Conservation (phyloP, 495 filamentous ascomycete species). For the Apodospora peruviana region DNA sequence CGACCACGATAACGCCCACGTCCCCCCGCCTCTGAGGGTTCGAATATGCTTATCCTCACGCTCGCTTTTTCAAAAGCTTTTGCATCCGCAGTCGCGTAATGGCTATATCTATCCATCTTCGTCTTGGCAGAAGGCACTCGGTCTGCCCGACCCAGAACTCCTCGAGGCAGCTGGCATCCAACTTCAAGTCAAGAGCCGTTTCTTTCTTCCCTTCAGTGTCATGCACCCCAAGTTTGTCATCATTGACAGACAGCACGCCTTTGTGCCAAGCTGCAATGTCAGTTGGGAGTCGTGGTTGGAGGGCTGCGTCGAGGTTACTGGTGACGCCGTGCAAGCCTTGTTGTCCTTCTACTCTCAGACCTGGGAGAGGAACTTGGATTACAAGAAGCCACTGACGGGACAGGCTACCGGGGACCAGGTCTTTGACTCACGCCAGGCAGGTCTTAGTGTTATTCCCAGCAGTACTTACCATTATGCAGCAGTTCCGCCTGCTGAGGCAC, state of each 20-base stretch:
- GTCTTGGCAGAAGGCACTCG: constrained; percentile 51
- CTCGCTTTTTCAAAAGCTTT: constrained; percentile 61
- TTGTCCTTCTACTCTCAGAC: constrained; percentile 53
- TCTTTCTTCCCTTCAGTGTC: constrained; percentile 67
- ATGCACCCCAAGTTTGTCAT: constrained; percentile 75
- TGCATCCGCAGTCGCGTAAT: constrained; percentile 51
- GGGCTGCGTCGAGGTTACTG: constrained; percentile 56
- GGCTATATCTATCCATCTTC: constrained; percentile 54
- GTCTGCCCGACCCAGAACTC: constrained; percentile 48
- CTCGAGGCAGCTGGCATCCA: constrained; percentile 51
- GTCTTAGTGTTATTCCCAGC: constrained; percentile 7
- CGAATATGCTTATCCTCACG: constrained; percentile 55
- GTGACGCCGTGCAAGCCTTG: constrained; percentile 48
- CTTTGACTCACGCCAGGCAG: constrained; percentile 3
- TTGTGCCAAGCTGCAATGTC: constrained; percentile 67
- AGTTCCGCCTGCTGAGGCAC: neutral
- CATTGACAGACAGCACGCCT: constrained; percentile 55
- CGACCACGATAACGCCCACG: constrained; percentile 4
- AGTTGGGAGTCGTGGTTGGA: constrained; percentile 76
- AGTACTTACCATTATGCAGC: constrained; percentile 10
- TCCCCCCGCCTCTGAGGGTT: constrained; percentile 11
- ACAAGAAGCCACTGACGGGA: neutral
- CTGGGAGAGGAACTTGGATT: constrained; percentile 40
- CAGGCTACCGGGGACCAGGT: neutral
- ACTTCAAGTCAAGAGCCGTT: constrained; percentile 61